Percentiles rank a stretch among this genome's conserved stretches.
Evolutionary conservation across 202 grass and related monocot genomes (phyloP).

Genomic region (Dendrocalamus latiflorus): DNA sequence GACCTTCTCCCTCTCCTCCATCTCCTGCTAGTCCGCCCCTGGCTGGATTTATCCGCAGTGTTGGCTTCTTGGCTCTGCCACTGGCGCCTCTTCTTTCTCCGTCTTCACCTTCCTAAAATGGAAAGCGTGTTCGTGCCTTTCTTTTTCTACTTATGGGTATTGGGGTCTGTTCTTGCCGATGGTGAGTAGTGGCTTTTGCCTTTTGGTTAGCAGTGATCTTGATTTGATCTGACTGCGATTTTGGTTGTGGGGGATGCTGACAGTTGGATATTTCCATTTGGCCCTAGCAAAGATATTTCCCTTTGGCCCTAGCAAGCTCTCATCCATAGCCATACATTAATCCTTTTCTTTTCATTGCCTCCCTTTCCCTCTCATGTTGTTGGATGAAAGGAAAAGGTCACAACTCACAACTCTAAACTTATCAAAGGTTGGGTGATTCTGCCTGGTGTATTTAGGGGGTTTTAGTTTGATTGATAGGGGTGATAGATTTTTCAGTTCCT

Average conservation of each 20-base stretch:
- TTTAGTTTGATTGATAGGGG: too few relatives aligned
- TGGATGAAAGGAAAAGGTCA: neutral
- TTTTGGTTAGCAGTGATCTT: neutral
- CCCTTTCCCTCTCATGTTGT: neutral
- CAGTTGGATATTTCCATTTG: slow-evolving; percentile 30
- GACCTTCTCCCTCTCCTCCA: slow-evolving; percentile 63
- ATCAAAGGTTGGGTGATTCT: neutral
- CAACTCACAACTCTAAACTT: too few relatives aligned
- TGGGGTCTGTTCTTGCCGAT: too few relatives aligned
- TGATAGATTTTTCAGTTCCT: too few relatives aligned
- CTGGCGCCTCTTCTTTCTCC: neutral
- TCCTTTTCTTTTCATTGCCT: neutral
- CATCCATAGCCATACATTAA: neutral
- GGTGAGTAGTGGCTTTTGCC: too few relatives aligned
- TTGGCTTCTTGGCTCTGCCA: neutral
- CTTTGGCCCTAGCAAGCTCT: neutral
- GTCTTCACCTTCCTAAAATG: too few relatives aligned
- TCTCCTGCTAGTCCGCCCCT: slow-evolving; percentile 15
- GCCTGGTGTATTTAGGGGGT: too few relatives aligned
- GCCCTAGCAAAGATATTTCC: too few relatives aligned
- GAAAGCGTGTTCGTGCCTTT: too few relatives aligned
- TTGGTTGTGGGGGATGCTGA: neutral
- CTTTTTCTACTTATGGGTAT: too few relatives aligned
- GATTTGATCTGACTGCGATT: slow-evolving; percentile 17
- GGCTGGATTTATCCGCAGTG: neutral